Percentiles rank a stretch among this genome's conserved stretches.
phyloP scores from a whole-genome alignment of 768 basidiomycete species.

The Pulveroboletus ravenelii region DNA sequence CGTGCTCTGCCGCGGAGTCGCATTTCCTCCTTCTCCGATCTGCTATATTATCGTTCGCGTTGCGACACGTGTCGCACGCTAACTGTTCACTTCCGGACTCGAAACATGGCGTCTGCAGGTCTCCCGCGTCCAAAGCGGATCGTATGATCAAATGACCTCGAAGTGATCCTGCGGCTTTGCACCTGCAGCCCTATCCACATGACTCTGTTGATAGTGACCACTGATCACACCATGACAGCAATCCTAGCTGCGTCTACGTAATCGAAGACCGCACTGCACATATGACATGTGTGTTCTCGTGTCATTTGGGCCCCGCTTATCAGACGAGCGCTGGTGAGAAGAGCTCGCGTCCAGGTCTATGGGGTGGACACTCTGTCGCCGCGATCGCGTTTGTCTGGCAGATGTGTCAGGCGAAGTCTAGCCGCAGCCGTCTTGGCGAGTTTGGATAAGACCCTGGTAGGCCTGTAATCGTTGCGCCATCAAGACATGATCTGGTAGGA shows the following conservation, averaged over 20 bases:
- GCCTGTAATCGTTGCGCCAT: background rate
- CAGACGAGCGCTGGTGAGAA: background rate
- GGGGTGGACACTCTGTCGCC: background rate
- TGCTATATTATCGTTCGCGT: background rate
- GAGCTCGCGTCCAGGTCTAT: background rate
- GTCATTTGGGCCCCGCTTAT: constrained; percentile 2
- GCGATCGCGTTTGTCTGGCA: background rate
- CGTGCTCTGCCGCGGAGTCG: background rate
- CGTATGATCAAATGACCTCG: background rate
- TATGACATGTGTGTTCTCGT: background rate
- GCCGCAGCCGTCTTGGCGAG: background rate
- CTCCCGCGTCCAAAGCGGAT: constrained; percentile 5
- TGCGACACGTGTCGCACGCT: constrained; percentile 13
- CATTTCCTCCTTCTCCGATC: background rate
- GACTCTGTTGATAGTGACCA: constrained; percentile 4
- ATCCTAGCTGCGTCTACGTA: constrained; percentile 9
- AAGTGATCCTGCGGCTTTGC: background rate
- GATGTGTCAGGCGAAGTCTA: no score
- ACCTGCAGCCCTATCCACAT: background rate
- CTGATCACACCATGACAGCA: background rate
- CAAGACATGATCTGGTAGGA: constrained; percentile 2
- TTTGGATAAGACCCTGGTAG: background rate
- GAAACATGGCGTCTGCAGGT: background rate
- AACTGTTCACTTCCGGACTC: constrained; percentile 15
- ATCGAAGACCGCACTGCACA: constrained; percentile 10